A percentile compares a stretch with the other conserved stretches of the same genome.
Conservation (phyloP, 2,329 filamentous ascomycete species). For the Neopestalotiopsis sp. region DNA sequence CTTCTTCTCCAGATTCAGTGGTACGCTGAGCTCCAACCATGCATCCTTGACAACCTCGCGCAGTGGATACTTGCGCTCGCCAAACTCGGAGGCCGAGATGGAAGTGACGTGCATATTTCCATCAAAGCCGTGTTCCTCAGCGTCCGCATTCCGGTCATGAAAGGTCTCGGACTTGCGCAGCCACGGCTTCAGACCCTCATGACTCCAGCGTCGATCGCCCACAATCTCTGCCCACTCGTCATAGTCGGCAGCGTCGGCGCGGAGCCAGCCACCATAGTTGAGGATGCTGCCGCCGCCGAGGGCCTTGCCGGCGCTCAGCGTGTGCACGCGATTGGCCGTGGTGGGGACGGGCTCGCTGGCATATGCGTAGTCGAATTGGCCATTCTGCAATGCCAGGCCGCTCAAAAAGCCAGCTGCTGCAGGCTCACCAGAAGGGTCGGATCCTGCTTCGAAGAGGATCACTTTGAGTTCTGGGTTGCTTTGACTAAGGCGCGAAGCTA, state of each 20-base stretch:
- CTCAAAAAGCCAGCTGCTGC: conserved; percentile 26
- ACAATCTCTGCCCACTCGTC: conserved; percentile 25
- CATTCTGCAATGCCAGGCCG: conserved; percentile 26
- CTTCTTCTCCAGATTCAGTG: conserved; percentile 33
- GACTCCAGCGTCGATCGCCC: conserved; percentile 43
- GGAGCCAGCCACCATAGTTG: conserved; percentile 33
- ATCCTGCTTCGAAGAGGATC: conserved; percentile 30
- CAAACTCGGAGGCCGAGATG: conserved; percentile 27
- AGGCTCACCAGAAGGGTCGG: conserved; percentile 26
- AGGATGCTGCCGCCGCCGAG: conserved; percentile 32
- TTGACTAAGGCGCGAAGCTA: conserved; percentile 31
- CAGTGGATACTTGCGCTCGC: conserved; percentile 43
- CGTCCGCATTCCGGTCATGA: conserved; percentile 30
- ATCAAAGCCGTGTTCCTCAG: conserved; percentile 43
- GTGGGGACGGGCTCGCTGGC: conserved; percentile 24
- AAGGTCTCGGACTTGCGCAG: conserved; percentile 44
- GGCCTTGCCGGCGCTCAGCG: conserved; percentile 27
- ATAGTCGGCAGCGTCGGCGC: conserved; percentile 26
- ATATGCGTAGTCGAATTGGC: conserved; percentile 31
- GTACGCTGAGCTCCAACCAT: conserved; percentile 47
- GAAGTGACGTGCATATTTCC: conserved; percentile 28
- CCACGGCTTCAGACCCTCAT: conserved; percentile 50
- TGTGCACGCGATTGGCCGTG: conserved; percentile 25
- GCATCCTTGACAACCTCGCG: conserved; percentile 38
- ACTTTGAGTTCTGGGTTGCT: conserved; percentile 25